A percentile compares a stretch with the other conserved stretches of the same genome.
These are phyloP conservation scores for Saccharomyces hybrid DNA, from an alignment of 1,139 yeast genomes.

Conservation along the genomic window DNA sequence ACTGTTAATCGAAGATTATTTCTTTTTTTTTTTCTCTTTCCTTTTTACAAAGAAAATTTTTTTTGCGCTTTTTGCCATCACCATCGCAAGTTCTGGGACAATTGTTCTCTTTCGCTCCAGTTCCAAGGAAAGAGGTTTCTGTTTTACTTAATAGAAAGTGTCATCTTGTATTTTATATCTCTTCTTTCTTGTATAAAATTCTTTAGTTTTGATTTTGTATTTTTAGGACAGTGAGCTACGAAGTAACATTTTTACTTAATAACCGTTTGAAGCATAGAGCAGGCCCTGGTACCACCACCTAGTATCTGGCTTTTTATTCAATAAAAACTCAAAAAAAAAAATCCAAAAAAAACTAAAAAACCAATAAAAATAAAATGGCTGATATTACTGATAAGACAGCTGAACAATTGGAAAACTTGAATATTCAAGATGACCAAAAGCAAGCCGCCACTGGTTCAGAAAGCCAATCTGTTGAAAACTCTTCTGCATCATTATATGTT, in stretches of 20 bases:
- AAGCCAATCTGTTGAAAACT: slow-evolving; percentile 35
- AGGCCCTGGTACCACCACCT: slow-evolving; percentile 10
- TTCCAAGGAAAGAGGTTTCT: background rate
- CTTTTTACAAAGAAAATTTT: background rate
- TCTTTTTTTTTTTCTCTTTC: slow-evolving; percentile 4
- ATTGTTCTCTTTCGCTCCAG: background rate
- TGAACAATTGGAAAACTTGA: slow-evolving; percentile 36
- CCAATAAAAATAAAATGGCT: slow-evolving; percentile 34
- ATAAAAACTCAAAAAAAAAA: slow-evolving; percentile 15
- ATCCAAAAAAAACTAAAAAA: slow-evolving; percentile 11
- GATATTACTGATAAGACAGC: slow-evolving; percentile 36
- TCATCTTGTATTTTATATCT: background rate
- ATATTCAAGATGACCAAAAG: slow-evolving; percentile 30
- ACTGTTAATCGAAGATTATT: background rate
- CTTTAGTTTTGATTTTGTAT: background rate
- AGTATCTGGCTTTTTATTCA: slow-evolving; percentile 3
- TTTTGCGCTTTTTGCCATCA: background rate
- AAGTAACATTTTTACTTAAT: slow-evolving; percentile 13
- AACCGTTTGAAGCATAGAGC: slow-evolving; percentile 16
- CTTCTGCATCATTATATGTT: slow-evolving; percentile 85
- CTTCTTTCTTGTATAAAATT: background rate
- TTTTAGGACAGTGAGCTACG: slow-evolving; percentile 10
- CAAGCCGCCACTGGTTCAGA: slow-evolving; percentile 26
- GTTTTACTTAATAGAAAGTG: background rate
- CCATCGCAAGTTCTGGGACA: background rate